Evolutionary conservation across 768 basidiomycete genomes (phyloP), one percentile per base, ranked within the genome.

Genomic region (Naematelia aurantialba): DNA sequence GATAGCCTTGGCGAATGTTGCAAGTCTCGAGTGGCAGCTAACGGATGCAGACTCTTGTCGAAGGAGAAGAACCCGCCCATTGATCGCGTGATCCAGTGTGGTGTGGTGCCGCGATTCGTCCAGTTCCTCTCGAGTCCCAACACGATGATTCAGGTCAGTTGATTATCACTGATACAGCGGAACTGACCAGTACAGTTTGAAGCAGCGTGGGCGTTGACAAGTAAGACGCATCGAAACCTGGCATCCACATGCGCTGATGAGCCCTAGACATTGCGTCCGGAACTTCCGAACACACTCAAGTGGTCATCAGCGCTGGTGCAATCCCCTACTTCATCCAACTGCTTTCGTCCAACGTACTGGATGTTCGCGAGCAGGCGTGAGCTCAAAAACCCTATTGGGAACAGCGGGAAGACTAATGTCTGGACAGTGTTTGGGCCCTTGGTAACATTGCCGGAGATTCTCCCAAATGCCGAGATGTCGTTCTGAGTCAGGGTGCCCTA

Each of bases 41-140:
- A 60, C 51, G 22, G 21, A 12, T 8, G 1, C 55, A 77, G 76
- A 62, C 83, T 99, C 42, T 85, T 99, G 64, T 97, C 93, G 67
- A 99, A 99, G 81, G 96, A 99, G 81, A 94, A 93, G 82, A 99
- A 97, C 77, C 96, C 96, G 48, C 96, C 94, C 19, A 99, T 99
- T 76, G 96, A 99, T 78, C 86, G 87, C 77, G 96, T 99, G 67
- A 98, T 78, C 55, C 90, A 92, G 69, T 96, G 92, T 78, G 89
- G 91, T 58, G 96, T 99, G 44, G 91, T 99, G 39, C 89, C 91
- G 61, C 89, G 94, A 59, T 98, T 99, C 68, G 96, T 99, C 46
- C 87, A 96, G 78, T 98, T 99, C 79, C 81, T 99, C 66, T 83
- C 84, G 67, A 76, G 69, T 55, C 65, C 67, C 45, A 79, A 82